Evolutionary conservation across 352 stramenopile genomes (phyloP).

Genomic region (Globisporangium mamillatum): DNA sequence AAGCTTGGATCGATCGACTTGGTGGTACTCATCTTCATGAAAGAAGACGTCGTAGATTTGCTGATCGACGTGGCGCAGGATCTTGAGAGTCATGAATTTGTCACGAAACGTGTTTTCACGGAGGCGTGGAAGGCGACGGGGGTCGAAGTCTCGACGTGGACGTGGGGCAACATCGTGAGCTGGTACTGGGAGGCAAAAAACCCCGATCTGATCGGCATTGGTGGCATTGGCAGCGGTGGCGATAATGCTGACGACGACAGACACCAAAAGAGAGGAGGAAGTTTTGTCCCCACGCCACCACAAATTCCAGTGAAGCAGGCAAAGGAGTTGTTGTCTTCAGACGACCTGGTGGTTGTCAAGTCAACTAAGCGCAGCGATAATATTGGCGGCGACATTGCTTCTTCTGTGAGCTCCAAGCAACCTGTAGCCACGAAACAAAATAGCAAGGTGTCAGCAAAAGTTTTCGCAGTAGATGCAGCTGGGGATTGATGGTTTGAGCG

Average conservation of each 20-base stretch:
- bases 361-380: conserved; percentile 18
- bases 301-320: conserved; percentile 14
- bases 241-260: conserved; percentile 15
- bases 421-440: conserved; percentile 2
- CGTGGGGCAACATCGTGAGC: conserved; percentile 34
- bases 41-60: conserved; percentile 59
- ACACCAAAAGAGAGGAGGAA: neutral
- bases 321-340: conserved; percentile 19
- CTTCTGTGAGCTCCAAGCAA: neutral
- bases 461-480: conserved; percentile 6
- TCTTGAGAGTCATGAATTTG: conserved; percentile 32
- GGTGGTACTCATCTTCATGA: conserved; percentile 49
- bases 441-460: conserved; percentile 10
- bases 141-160: conserved; percentile 37
- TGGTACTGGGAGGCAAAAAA: conserved; percentile 62
- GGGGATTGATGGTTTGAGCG: neutral
- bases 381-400: conserved; percentile 24
- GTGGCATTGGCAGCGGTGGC: conserved; percentile 5
- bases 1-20: conserved; percentile 38
- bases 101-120: conserved; percentile 37
- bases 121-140: conserved; percentile 38
- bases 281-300: neutral
- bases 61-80: conserved; percentile 53
- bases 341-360: conserved; percentile 39
- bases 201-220: neutral